Evolutionary conservation across 2,329 filamentous ascomycete genomes (phyloP).

Genomic region (Macrophomina tecta): DNA sequence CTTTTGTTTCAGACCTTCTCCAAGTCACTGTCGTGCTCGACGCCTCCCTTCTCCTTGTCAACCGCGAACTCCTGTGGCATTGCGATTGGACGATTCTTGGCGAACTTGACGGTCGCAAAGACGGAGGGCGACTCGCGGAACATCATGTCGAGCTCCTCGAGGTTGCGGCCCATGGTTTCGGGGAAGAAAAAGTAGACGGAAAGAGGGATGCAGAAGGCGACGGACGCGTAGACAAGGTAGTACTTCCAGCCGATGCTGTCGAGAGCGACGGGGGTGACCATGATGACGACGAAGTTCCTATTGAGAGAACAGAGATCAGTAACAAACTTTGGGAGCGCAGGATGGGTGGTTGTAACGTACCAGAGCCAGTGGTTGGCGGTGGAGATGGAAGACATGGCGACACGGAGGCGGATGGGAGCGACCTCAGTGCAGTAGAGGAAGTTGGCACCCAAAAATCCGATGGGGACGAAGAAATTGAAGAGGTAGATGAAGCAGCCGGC

Average conservation of each 20-base stretch:
- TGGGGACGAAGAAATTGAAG: slow-evolving; percentile 66
- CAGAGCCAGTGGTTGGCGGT: slow-evolving; percentile 62
- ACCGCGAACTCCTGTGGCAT: slow-evolving; percentile 22
- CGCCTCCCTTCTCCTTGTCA: slow-evolving; percentile 18
- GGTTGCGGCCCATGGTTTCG: slow-evolving; percentile 57
- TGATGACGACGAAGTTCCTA: slow-evolving; percentile 51
- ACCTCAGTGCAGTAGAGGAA: slow-evolving; percentile 67
- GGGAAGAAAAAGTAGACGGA: slow-evolving; percentile 55
- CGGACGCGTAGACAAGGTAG: slow-evolving; percentile 58
- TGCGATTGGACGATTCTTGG: slow-evolving; percentile 17
- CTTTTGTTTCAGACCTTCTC: slow-evolving; percentile 18
- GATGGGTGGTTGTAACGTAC: slow-evolving; percentile 35
- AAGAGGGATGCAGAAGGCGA: slow-evolving; percentile 54
- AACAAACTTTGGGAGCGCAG: slow-evolving; percentile 32
- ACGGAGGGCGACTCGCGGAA: slow-evolving; percentile 47
- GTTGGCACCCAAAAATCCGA: slow-evolving; percentile 65
- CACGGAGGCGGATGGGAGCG: slow-evolving; percentile 58
- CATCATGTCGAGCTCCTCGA: slow-evolving; percentile 53
- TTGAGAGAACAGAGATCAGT: slow-evolving; percentile 36
- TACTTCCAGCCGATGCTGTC: slow-evolving; percentile 59
- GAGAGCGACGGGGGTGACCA: slow-evolving; percentile 56
- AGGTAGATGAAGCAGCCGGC: slow-evolving; percentile 64
- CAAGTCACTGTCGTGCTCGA: slow-evolving; percentile 17
- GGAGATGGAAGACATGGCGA: slow-evolving; percentile 62
- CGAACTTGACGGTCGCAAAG: slow-evolving; percentile 34